These are phyloP conservation scores for Cardamine chenopodiifolia DNA, from an alignment of 345 rosid species.

Conservation along the genomic window DNA sequence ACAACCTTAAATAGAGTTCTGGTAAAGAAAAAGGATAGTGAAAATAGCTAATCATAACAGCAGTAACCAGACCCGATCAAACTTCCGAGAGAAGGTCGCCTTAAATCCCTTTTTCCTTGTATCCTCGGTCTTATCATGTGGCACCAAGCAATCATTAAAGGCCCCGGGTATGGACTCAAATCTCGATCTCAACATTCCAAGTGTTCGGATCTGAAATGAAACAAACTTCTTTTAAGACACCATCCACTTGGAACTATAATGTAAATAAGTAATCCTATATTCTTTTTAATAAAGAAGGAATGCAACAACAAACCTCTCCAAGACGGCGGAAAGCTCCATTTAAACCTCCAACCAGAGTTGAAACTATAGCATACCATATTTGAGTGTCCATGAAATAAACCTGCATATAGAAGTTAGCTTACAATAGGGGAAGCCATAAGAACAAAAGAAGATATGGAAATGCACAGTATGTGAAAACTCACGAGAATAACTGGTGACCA, in stretches of 20 bases:
- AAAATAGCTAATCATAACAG: slow-evolving; percentile 17
- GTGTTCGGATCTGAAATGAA: slow-evolving; percentile 55
- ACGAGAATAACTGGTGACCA: slow-evolving; percentile 69
- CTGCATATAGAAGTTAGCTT: slow-evolving; percentile 35
- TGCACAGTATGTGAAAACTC: slow-evolving; percentile 41
- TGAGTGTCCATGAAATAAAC: slow-evolving; percentile 68
- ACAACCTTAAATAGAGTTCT: slow-evolving; percentile 17
- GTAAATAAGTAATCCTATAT: slow-evolving; percentile 9
- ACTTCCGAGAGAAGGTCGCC: slow-evolving; percentile 50
- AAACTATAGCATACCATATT: slow-evolving; percentile 64
- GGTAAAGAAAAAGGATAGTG: slow-evolving; percentile 5
- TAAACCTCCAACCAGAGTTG: slow-evolving; percentile 60
- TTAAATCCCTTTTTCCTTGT: slow-evolving; percentile 49
- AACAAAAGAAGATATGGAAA: slow-evolving; percentile 21
- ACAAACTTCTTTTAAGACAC: slow-evolving; percentile 21
- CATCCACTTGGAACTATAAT: slow-evolving; percentile 22
- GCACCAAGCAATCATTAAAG: slow-evolving; percentile 53
- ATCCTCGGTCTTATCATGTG: slow-evolving; percentile 48
- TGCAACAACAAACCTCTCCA: slow-evolving; percentile 51
- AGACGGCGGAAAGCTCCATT: slow-evolving; percentile 65
- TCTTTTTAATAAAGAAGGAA: slow-evolving; percentile 11
- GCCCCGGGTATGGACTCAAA: slow-evolving; percentile 61
- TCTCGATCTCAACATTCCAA: slow-evolving; percentile 61
- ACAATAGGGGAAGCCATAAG: slow-evolving; percentile 21
- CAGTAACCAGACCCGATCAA: slow-evolving; percentile 45